phyloP scores from a whole-genome alignment of 192 early-diverging fungal genomes.

The Phycomyces nitens region DNA sequence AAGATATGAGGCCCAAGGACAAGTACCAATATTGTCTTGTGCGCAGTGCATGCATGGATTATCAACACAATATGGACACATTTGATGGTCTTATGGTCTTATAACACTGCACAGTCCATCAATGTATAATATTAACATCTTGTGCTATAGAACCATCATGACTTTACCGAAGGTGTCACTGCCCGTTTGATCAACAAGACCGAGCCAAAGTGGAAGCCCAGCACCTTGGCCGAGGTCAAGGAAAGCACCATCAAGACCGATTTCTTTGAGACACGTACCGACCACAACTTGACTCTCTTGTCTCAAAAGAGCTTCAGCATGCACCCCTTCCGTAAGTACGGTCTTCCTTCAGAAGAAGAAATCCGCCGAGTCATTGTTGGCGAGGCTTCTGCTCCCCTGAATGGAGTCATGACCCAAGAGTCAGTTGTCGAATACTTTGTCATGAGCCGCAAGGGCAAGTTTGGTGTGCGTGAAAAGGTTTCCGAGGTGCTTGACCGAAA shows the following conservation, averaged over 20 bases:
- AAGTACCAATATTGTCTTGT: not conserved
- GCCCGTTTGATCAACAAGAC: conserved; percentile 70
- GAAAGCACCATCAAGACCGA: conserved; percentile 41
- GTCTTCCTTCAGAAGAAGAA: conserved; percentile 61
- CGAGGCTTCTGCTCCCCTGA: conserved; percentile 54
- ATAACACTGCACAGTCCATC: too few species aligned
- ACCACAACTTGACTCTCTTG: conserved; percentile 33
- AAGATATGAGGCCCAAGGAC: not conserved
- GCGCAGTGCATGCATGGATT: not conserved
- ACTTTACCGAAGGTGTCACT: conserved; percentile 89
- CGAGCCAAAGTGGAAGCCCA: conserved; percentile 72
- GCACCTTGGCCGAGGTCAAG: conserved; percentile 48
- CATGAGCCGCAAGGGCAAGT: conserved; percentile 51
- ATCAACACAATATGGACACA: not conserved
- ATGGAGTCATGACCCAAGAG: conserved; percentile 29
- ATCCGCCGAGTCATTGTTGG: conserved; percentile 57
- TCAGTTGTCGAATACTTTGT: conserved; percentile 62
- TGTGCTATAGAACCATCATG: conserved; percentile 48
- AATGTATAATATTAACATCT: not conserved
- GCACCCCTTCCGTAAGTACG: conserved; percentile 58
- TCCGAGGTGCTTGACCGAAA: conserved; percentile 55
- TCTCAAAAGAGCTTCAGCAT: conserved; percentile 34
- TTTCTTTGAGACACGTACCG: conserved; percentile 46
- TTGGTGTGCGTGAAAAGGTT: conserved; percentile 68
- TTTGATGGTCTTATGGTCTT: too few species aligned